Percentiles rank a stretch among this genome's conserved stretches.
phyloP scores from a whole-genome alignment of 805 yeast genomes.

The Peterozyma toletana region DNA sequence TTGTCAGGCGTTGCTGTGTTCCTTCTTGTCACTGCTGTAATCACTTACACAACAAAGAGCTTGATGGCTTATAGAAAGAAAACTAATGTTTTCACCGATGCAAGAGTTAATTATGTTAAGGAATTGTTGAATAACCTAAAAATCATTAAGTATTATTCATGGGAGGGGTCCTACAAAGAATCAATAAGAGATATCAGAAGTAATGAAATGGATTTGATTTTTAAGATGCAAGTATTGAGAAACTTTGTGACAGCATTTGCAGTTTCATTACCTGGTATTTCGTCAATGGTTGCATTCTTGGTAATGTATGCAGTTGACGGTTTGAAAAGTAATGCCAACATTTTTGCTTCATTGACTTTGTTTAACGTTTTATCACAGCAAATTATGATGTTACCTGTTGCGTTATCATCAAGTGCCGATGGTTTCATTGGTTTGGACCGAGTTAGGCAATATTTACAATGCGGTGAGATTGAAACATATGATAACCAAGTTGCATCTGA shows the following conservation, averaged over 20 bases:
- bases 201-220: constrained; percentile 53
- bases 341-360: constrained; percentile 64
- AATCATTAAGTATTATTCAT: constrained; percentile 78
- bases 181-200: constrained; percentile 48
- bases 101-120: constrained; percentile 66
- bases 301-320: constrained; percentile 28
- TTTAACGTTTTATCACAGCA: constrained; percentile 56
- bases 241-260: constrained; percentile 52
- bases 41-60: constrained; percentile 37
- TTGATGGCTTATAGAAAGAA: constrained; percentile 48
- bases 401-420: constrained; percentile 60
- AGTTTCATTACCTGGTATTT: constrained; percentile 51
- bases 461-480: constrained; percentile 28
- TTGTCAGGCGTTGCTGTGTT: constrained; percentile 64
- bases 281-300: constrained; percentile 56
- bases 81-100: constrained; percentile 63
- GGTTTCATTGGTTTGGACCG: constrained; percentile 54
- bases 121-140: constrained; percentile 76
- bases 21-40: constrained; percentile 35
- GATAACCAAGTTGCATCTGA: constrained; percentile 19
- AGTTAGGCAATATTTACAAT: constrained; percentile 43
- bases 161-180: constrained; percentile 75
- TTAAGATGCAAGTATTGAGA: constrained; percentile 57
- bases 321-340: constrained; percentile 43
- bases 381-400: constrained; percentile 63